Evolutionary conservation across 2,329 filamentous ascomycete species (phyloP), one percentile per base, ranked within the genome.

Genomic region (Fusarium musae): DNA sequence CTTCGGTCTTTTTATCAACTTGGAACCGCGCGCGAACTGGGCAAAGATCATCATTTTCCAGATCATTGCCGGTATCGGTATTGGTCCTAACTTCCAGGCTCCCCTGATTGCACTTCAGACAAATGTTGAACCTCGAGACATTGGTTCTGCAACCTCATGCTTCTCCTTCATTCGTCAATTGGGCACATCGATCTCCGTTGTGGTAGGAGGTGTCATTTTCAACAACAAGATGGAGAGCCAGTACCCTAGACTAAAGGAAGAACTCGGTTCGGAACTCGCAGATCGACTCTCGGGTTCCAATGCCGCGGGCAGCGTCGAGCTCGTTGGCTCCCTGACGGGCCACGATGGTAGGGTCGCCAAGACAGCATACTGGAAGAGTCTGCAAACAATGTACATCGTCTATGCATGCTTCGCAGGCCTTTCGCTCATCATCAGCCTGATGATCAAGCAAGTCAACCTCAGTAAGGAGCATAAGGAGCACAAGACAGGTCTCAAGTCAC

Each of bases 171-270:
- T 91, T 12, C 89, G 93, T 26, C 92, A 93, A 74, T 83, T 95
- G 6, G 91, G 90, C 15, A 93, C 90, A 0, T 87, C 90, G 5
- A 87, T 91, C 26, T 91, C 90, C 1, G 87, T 94, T 59, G 92
- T 94, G 3, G 85, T 95, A 43, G 93, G 93, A 30, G 90, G 92
- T n/a, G 92, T 94, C 50, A 87, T 95, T 42, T 95, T 95, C 83
- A 91, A 94, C 81, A 95, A 95, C 79, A 84, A 87, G 66, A 93
- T 94, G 90, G 82, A 89, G 72, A 84, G 84, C 52, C 87, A 90
- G 74, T 84, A 86, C 34, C 77, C 82, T 8, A 77, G 78, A 13
- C 85, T 93, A 36, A 80, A 82, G 28, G 75, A 82, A 36, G 80
- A 86, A 8, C 84, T 93, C 0, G 87, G 87, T 1, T 82, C 82